Evolutionary conservation across 805 yeast genomes (phyloP).

Genomic region (Candida tibetensis): DNA sequence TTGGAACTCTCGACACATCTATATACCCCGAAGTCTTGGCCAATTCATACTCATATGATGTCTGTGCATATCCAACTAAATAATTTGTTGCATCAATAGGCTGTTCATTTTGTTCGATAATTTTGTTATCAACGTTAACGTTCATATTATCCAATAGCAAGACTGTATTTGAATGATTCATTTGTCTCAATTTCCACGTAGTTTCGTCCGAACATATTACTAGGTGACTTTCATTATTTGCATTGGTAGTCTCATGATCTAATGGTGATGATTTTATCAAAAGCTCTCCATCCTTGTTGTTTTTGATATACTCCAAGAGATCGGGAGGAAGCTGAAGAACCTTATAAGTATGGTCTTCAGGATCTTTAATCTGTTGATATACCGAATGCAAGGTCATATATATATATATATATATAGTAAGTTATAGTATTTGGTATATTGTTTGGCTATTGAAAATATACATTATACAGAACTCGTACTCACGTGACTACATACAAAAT

Average conservation of each 20-base stretch:
- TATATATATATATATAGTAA: no score
- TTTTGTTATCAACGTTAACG: conserved; percentile 1
- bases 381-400: conserved; percentile 8
- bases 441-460: background rate
- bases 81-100: conserved; percentile 10
- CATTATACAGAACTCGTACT: no score
- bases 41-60: conserved; percentile 37
- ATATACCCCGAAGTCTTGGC: conserved; percentile 23
- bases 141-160: conserved; percentile 41
- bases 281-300: conserved; percentile 25
- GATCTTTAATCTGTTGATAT: conserved; percentile 17
- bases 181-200: conserved; percentile 69
- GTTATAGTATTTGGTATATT: background rate
- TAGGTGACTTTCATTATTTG: conserved; percentile 33
- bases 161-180: conserved; percentile 87
- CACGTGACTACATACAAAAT: no score
- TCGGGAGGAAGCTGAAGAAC: conserved; percentile 55
- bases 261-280: conserved; percentile 32
- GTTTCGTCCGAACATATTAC: conserved; percentile 57
- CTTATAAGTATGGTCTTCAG: conserved; percentile 36
- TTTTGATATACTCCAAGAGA: conserved; percentile 36
- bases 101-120: background rate
- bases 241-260: conserved; percentile 6
- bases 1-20: conserved; percentile 29
- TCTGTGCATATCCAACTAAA: conserved; percentile 28